Percentiles rank a stretch among this genome's conserved stretches.
Evolutionary conservation across 805 yeast genomes (phyloP).

Genomic region (Tetrapisispora fleetii): DNA sequence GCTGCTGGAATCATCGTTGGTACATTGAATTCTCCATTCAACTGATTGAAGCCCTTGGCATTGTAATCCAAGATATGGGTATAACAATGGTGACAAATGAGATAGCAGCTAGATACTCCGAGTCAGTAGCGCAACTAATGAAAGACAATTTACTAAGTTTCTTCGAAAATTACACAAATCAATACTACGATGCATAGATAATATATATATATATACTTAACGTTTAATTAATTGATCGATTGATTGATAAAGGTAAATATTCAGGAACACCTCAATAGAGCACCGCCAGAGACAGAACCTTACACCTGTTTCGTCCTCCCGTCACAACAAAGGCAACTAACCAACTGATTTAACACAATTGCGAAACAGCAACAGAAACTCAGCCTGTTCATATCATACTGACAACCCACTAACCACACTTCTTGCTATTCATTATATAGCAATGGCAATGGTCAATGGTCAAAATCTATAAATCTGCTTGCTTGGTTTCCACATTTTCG

Average conservation of each 20-base stretch:
- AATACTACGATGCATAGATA: conserved; percentile 20
- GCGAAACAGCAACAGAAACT: no score
- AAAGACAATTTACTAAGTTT: conserved; percentile 23
- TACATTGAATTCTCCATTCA: conserved; percentile 80
- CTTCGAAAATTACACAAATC: conserved; percentile 20
- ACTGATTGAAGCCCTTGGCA: conserved; percentile 46
- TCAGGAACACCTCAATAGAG: no score
- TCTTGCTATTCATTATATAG: no score
- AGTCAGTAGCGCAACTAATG: conserved; percentile 23
- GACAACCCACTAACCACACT: no score
- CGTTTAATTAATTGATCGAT: background rate
- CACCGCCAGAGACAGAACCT: no score
- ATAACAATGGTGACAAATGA: conserved; percentile 64
- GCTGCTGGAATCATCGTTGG: conserved; percentile 99
- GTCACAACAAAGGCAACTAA: no score
- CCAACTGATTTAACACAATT: no score
- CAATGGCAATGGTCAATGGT: no score
- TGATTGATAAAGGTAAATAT: no score
- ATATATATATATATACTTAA: background rate
- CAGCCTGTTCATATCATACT: no score
- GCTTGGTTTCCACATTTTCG: background rate
- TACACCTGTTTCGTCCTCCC: no score
- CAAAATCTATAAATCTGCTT: no score
- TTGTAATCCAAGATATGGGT: conserved; percentile 67
- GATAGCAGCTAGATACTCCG: conserved; percentile 56